Evolutionary conservation across 2,329 filamentous ascomycete species (phyloP).

Genomic region (Fusarium nelsonii): DNA sequence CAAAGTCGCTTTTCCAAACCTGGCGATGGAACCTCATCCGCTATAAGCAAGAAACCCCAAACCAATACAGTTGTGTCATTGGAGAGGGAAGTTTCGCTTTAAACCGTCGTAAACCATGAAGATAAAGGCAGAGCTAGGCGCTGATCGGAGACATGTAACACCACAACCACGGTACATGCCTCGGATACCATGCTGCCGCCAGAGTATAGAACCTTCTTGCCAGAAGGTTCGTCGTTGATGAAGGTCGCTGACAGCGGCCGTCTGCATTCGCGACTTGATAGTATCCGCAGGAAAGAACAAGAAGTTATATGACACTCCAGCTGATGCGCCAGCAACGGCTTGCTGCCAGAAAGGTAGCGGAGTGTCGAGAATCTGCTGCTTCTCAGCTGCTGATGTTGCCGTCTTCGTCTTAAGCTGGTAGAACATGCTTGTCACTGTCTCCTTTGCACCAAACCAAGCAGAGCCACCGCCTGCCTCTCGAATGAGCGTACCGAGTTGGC

Average conservation of each 20-base stretch:
- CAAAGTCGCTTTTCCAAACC: conserved; percentile 14
- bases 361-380: conserved; percentile 58
- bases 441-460: conserved; percentile 95
- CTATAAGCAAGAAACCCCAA: neutral
- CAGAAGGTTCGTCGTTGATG: conserved; percentile 75
- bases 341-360: conserved; percentile 86
- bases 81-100: conserved; percentile 73
- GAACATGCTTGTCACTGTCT: conserved; percentile 80
- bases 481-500: conserved; percentile 92
- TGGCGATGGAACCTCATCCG: neutral
- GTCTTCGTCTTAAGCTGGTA: conserved; percentile 65
- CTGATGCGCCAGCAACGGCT: conserved; percentile 85
- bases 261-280: conserved; percentile 97
- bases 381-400: conserved; percentile 56
- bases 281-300: conserved; percentile 97
- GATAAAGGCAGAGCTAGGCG: conserved; percentile 97
- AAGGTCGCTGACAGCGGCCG: conserved; percentile 73
- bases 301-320: conserved; percentile 96
- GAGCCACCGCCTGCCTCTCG: conserved; percentile 93
- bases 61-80: conserved; percentile 22
- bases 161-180: conserved; percentile 95
- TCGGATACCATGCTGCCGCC: conserved; percentile 82
- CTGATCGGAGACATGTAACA: conserved; percentile 88
- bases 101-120: conserved; percentile 95
- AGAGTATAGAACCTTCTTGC: conserved; percentile 78